These are phyloP conservation scores for Pyrenula massariospora DNA, from an alignment of 495 filamentous ascomycete genomes.

Conservation along the genomic window DNA sequence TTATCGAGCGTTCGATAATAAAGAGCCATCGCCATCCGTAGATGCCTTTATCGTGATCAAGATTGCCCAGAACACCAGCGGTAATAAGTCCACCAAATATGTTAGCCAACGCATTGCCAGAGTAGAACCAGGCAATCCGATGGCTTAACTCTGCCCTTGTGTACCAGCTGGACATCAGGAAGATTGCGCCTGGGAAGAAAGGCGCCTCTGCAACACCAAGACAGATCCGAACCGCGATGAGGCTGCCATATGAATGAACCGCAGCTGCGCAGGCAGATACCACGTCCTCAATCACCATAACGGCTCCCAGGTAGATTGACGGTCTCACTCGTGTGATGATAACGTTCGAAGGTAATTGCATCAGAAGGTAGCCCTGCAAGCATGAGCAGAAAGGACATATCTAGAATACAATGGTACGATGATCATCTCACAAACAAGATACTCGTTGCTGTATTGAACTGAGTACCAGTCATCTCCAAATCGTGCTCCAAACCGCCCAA, in stretches of 20 bases:
- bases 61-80: conserved; percentile 32
- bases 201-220: conserved; percentile 34
- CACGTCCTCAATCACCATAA: conserved; percentile 40
- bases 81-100: conserved; percentile 56
- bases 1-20: conserved; percentile 35
- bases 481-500: conserved; percentile 38
- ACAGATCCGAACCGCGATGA: conserved; percentile 42
- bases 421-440: conserved; percentile 31
- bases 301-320: conserved; percentile 34
- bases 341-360: conserved; percentile 48
- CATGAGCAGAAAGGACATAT: not conserved
- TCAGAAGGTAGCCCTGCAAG: conserved; percentile 29
- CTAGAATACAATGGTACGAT: not conserved
- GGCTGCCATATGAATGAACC: conserved; percentile 35
- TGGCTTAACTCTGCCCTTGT: conserved; percentile 43
- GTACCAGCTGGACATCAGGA: conserved; percentile 50
- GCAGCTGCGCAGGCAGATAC: conserved; percentile 39
- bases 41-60: conserved; percentile 29
- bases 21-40: conserved; percentile 41
- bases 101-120: conserved; percentile 47
- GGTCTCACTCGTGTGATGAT: conserved; percentile 45
- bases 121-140: conserved; percentile 55
- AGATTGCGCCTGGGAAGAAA: conserved; percentile 37
- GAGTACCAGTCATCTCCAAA: conserved; percentile 20
- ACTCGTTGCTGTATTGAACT: conserved; percentile 36